Percentiles rank a stretch among this genome's conserved stretches.
These are phyloP conservation scores for Euphrasia arctica DNA, from an alignment of 305 asterid genomes.

Conservation along the genomic window DNA sequence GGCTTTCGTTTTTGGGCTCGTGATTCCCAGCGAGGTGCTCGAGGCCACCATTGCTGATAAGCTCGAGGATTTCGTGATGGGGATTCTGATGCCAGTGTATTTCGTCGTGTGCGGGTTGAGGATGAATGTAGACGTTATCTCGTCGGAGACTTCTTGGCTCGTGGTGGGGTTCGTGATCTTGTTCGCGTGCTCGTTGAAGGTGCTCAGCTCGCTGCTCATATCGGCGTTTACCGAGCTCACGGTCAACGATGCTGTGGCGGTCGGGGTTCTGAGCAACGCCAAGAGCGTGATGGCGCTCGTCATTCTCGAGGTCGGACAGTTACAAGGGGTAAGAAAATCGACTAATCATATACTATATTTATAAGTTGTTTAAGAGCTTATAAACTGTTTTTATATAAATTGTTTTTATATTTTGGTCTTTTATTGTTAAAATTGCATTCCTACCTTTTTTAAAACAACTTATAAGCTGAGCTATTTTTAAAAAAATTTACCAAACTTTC, in stretches of 20 bases:
- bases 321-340: conserved; percentile 43
- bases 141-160: conserved; percentile 8
- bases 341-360: neutral
- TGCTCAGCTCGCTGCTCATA: conserved; percentile 41
- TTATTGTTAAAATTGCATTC: too few relatives aligned
- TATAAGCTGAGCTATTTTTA: too few relatives aligned
- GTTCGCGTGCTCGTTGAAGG: conserved; percentile 41
- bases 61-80: conserved; percentile 76
- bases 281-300: conserved; percentile 69
- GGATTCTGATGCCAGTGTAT: conserved; percentile 77
- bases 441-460: too few relatives aligned
- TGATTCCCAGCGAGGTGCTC: conserved; percentile 68
- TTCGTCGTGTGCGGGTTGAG: conserved; percentile 76
- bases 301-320: conserved; percentile 76
- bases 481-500: too few relatives aligned
- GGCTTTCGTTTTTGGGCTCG: conserved; percentile 76
- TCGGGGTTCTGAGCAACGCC: conserved; percentile 65
- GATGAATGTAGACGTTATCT: conserved; percentile 39
- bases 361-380: too few relatives aligned
- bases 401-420: too few relatives aligned
- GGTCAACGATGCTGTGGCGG: conserved; percentile 49
- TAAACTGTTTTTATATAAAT: too few relatives aligned
- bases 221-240: conserved; percentile 40
- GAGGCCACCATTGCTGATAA: conserved; percentile 61
- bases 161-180: conserved; percentile 35